phyloP scores from a whole-genome alignment of 768 basidiomycete species.

The Chalciporus chontae region DNA sequence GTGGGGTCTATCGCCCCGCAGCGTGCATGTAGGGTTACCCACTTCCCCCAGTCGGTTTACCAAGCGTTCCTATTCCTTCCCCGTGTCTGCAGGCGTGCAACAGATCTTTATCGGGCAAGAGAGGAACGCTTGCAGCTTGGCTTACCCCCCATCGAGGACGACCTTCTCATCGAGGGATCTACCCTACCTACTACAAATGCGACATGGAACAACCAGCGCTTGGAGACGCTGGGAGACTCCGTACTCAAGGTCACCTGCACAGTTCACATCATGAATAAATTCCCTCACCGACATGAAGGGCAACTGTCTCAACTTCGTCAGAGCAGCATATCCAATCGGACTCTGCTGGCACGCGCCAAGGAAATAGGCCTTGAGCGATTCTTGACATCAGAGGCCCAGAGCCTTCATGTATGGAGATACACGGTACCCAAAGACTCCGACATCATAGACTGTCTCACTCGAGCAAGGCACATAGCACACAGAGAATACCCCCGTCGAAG shows the following conservation, averaged over 20 bases:
- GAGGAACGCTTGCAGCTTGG: constrained; percentile 50
- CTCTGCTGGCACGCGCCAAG: constrained; percentile 63
- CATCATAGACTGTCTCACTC: constrained; percentile 27
- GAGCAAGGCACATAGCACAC: constrained; percentile 28
- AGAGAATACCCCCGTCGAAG: constrained; percentile 63
- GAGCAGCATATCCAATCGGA: constrained; percentile 65
- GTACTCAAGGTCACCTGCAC: constrained; percentile 75
- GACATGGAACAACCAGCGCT: constrained; percentile 75
- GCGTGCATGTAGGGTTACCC: constrained; percentile 51
- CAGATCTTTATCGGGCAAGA: constrained; percentile 58
- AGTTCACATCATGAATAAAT: constrained; percentile 74
- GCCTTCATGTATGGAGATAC: constrained; percentile 57
- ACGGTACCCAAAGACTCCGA: constrained; percentile 38
- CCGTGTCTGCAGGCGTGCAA: constrained; percentile 61
- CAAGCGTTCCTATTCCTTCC: constrained; percentile 59
- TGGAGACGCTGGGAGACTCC: constrained; percentile 86
- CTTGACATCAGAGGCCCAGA: constrained; percentile 57
- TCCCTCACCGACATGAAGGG: constrained; percentile 78
- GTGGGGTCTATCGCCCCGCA: constrained; percentile 38
- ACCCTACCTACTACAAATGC: constrained; percentile 65
- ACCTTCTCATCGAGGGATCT: constrained; percentile 67
- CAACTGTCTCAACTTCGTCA: constrained; percentile 67
- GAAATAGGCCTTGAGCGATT: constrained; percentile 60
- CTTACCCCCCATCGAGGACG: constrained; percentile 56
- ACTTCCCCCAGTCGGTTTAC: constrained; percentile 48